phyloP scores from a whole-genome alignment of 345 rosid species.

The Euphorbia pulcherrima region DNA sequence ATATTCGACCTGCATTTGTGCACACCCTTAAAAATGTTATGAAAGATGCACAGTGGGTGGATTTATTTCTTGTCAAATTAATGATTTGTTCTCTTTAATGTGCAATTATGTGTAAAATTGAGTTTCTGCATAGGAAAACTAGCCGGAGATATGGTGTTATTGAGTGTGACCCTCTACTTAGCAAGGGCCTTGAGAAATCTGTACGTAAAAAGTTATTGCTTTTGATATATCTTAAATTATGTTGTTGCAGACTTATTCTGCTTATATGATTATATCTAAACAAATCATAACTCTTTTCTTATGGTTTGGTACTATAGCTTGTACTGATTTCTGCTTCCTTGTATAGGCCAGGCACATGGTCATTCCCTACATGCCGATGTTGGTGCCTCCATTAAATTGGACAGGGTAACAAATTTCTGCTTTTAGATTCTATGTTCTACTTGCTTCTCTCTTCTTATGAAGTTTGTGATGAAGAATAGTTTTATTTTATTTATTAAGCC shows the following conservation, averaged over 20 bases:
- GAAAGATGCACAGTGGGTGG: conserved; percentile 60
- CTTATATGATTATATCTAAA: neutral
- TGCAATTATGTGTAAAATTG: conserved; percentile 2
- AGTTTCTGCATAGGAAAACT: conserved; percentile 47
- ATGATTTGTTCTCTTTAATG: conserved; percentile 8
- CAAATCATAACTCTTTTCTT: conserved; percentile 11
- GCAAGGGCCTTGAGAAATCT: conserved; percentile 80
- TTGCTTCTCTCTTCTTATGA: neutral
- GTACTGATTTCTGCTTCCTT: conserved; percentile 21
- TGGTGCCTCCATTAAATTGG: conserved; percentile 91
- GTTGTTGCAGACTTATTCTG: conserved; percentile 7
- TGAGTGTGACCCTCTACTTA: conserved; percentile 81
- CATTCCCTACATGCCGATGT: conserved; percentile 97
- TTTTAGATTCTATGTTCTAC: conserved; percentile 11
- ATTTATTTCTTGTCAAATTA: conserved; percentile 17
- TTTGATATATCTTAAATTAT: neutral
- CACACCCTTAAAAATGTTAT: conserved; percentile 57
- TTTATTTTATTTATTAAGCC: conserved; percentile 10
- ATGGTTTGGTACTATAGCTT: conserved; percentile 8
- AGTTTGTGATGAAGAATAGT: neutral
- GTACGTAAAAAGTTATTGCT: conserved; percentile 40
- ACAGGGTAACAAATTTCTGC: conserved; percentile 61
- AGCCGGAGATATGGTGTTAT: conserved; percentile 90
- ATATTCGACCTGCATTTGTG: conserved; percentile 87
- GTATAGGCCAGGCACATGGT: conserved; percentile 96